These are phyloP conservation scores for Beauveria bassiana DNA, from an alignment of 2,329 filamentous ascomycete genomes.

Conservation along the genomic window DNA sequence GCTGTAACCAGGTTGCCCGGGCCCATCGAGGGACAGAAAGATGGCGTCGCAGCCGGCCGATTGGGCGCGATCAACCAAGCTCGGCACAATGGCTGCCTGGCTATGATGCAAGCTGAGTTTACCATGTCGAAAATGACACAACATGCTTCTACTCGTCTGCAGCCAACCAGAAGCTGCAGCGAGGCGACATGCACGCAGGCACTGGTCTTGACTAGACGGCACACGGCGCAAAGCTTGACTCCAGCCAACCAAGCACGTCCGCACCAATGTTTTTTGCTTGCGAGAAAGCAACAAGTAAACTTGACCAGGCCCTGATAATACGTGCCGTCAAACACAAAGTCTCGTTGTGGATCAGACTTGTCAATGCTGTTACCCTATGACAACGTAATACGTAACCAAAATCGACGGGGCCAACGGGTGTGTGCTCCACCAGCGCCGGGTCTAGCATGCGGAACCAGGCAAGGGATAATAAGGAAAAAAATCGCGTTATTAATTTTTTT, in stretches of 20 bases:
- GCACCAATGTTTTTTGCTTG: too few species aligned
- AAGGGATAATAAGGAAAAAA: not conserved
- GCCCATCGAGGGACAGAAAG: not conserved
- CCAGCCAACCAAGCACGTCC: not conserved
- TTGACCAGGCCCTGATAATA: too few species aligned
- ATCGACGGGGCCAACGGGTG: slow-evolving; percentile 5
- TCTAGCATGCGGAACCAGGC: not conserved
- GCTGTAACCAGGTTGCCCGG: not conserved
- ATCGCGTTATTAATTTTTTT: not conserved
- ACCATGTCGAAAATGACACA: not conserved
- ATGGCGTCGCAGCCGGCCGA: slow-evolving; percentile 5
- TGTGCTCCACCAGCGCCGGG: slow-evolving; percentile 6
- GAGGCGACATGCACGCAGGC: not conserved
- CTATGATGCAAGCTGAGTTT: not conserved
- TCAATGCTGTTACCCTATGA: slow-evolving; percentile 21
- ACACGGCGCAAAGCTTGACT: not conserved
- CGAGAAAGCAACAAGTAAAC: too few species aligned
- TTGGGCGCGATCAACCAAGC: not conserved
- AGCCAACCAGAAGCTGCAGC: not conserved
- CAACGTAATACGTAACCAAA: slow-evolving; percentile 20
- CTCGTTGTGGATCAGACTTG: slow-evolving; percentile 1
- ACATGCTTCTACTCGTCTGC: not conserved
- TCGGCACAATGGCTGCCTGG: not conserved
- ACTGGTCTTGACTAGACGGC: not conserved
- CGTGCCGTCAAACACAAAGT: not conserved